These are phyloP conservation scores for Coemansia sp. DNA, from an alignment of 192 early-diverging fungal species.

Conservation along the genomic window DNA sequence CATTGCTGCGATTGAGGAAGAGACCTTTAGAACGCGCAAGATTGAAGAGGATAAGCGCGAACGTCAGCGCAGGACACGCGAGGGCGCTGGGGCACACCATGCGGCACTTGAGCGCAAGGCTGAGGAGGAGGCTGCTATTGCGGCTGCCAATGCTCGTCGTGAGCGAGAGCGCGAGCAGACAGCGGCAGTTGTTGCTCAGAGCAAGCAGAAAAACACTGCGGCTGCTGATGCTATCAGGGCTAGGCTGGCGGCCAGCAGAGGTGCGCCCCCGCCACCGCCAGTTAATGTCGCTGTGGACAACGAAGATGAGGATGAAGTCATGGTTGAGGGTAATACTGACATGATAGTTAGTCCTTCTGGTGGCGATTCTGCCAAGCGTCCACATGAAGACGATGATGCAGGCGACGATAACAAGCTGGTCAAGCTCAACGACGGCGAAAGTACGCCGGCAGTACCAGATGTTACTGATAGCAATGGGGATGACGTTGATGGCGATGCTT, in stretches of 20 bases:
- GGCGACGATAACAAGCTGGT: conserved; percentile 26
- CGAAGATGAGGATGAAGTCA: conserved; percentile 22
- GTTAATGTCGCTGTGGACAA: neutral
- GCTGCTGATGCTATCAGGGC: conserved; percentile 66
- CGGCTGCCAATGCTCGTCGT: conserved; percentile 49
- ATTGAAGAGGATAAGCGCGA: conserved; percentile 54
- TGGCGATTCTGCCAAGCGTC: conserved; percentile 42
- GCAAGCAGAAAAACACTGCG: conserved; percentile 49
- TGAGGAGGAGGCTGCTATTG: conserved; percentile 48
- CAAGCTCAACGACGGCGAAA: conserved; percentile 1
- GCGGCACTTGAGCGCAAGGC: conserved; percentile 42
- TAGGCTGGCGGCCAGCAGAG: conserved; percentile 30
- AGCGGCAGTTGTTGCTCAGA: neutral
- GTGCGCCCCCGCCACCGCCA: neutral
- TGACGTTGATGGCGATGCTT: conserved; percentile 5
- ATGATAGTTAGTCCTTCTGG: conserved; percentile 9
- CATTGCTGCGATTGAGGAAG: conserved; percentile 80
- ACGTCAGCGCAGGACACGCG: conserved; percentile 20
- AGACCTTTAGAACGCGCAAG: conserved; percentile 69
- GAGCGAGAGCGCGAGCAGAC: conserved; percentile 20
- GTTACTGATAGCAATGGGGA: neutral
- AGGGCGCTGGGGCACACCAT: neutral
- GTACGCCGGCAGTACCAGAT: neutral
- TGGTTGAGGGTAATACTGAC: conserved; percentile 16
- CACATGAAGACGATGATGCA: conserved; percentile 52